Conservation (phyloP, 768 basidiomycete species). For the Leccinellum luteum region DNA sequence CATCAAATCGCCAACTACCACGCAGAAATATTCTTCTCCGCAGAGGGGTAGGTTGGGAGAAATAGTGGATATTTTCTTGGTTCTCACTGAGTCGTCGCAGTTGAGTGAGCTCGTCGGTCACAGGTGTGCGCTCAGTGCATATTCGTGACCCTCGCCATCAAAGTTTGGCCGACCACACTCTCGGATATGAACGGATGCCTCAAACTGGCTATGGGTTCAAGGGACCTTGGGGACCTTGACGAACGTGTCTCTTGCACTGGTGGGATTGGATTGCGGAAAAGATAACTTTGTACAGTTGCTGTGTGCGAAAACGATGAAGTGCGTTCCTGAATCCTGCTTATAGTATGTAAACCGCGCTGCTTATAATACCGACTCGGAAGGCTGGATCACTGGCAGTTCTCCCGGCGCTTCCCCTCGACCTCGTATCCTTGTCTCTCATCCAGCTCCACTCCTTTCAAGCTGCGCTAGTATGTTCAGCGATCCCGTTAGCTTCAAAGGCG, state of each 20-base stretch:
- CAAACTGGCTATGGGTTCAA: background rate
- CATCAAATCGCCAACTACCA: no score
- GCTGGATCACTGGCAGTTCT: background rate
- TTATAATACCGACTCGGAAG: constrained; percentile 7
- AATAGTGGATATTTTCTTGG: no score
- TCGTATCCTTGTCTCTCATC: background rate
- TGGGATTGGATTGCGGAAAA: constrained; percentile 15
- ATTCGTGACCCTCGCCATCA: background rate
- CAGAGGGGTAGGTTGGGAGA: no score
- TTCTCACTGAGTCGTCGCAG: no score
- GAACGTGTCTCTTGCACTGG: constrained; percentile 8
- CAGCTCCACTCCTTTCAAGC: background rate
- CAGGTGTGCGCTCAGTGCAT: background rate
- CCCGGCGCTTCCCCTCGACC: constrained; percentile 1
- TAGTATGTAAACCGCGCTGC: background rate
- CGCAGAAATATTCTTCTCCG: no score
- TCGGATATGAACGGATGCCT: background rate
- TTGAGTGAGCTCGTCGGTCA: background rate
- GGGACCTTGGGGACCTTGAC: constrained; percentile 7
- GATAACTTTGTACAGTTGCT: constrained; percentile 9
- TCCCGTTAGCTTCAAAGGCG: constrained; percentile 27
- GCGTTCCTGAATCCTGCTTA: constrained; percentile 18
- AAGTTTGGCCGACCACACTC: background rate
- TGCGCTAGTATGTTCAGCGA: constrained; percentile 21
- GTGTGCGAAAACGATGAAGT: constrained; percentile 8